phyloP scores from a whole-genome alignment of 495 filamentous ascomycete species.

The Sporormia fimetaria region DNA sequence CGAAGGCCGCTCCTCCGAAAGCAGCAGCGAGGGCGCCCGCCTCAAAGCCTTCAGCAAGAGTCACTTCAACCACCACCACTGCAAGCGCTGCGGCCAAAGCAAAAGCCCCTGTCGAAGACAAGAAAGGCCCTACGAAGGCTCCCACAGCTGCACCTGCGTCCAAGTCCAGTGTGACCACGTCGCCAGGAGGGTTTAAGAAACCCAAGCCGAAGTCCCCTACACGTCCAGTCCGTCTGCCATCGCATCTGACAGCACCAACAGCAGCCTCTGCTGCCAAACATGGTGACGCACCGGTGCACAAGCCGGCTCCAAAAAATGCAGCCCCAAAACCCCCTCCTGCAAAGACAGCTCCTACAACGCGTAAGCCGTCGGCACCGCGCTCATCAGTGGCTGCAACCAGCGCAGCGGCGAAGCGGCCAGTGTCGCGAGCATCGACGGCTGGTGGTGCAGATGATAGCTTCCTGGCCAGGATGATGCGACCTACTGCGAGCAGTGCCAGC shows the following conservation, averaged over 20 bases:
- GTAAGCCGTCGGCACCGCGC: conserved; percentile 22
- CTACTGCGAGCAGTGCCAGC: conserved; percentile 65
- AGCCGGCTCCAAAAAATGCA: conserved; percentile 21
- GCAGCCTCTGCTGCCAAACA: conserved; percentile 33
- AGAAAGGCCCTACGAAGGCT: conserved; percentile 7
- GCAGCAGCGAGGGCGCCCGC: neutral
- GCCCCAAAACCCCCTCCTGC: conserved; percentile 21
- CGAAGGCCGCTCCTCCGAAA: neutral
- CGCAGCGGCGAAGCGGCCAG: conserved; percentile 23
- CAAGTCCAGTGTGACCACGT: conserved; percentile 25
- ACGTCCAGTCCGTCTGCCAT: conserved; percentile 30
- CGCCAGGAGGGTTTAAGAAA: conserved; percentile 26
- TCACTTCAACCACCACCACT: conserved; percentile 3
- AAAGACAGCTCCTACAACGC: conserved; percentile 17
- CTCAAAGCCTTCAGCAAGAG: conserved; percentile 8
- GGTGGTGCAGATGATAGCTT: conserved; percentile 52
- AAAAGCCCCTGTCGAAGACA: conserved; percentile 15
- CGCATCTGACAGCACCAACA: conserved; percentile 34
- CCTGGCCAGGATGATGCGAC: conserved; percentile 85
- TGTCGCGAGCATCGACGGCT: conserved; percentile 34
- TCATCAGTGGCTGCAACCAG: conserved; percentile 13
- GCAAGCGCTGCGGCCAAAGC: conserved; percentile 10
- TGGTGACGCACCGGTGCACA: conserved; percentile 18
- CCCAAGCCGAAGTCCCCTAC: conserved; percentile 30
- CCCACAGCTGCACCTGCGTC: conserved; percentile 9